Base-by-base conservation (phyloP, 768 basidiomycete genomes). In the Phlebiopsis gigantea region DNA sequence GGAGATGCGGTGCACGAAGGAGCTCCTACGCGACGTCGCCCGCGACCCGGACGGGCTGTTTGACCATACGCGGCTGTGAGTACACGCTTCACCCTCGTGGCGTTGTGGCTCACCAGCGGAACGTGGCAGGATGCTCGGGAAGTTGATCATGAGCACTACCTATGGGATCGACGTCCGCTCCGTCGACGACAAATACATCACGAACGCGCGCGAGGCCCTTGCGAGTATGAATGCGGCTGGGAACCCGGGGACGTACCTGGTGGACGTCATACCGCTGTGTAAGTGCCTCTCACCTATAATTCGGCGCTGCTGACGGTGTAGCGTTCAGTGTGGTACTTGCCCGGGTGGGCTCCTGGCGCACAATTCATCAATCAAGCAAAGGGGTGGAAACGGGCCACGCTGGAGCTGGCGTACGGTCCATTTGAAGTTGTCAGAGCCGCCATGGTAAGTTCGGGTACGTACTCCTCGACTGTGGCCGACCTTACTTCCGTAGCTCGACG, bases 101-200 rank as follows among this genome's bases (percentile, higher is more conserved):
- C 17, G 12, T 39, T 39, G 34, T 8, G 8, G 34, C 34, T 39
- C 17, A 9, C 9, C 34, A 9, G 34, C 17, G n/a, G n/a, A 17
- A 43, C 17, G 19, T 55, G 7, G 48, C 49, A 78, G 78, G 30
- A 58, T 67, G 51, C 65, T 70, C 0, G 71, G 71, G 0, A 66
- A 72, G 5, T 61, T 68, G 15, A 73, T 77, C 59, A 58, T 70
- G 57, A 66, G 61, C 22, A 62, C 71, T 10, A 70, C 72, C 1
- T 69, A 76, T 48, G 77, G 76, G 2, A 65, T 74, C 15, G 61
- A 68, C 14, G 69, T 73, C n/a, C 31, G 64, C 47, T 58, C 62
- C 2, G 57, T 62, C 1, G 45, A 65, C 17, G 76, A 77, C 59
- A 69, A 69, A 0, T 68, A 71, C 19, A 61, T 74, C 19, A 46